Conservation (phyloP, 495 filamentous ascomycete species). For the Alectoria sarmentosa region DNA sequence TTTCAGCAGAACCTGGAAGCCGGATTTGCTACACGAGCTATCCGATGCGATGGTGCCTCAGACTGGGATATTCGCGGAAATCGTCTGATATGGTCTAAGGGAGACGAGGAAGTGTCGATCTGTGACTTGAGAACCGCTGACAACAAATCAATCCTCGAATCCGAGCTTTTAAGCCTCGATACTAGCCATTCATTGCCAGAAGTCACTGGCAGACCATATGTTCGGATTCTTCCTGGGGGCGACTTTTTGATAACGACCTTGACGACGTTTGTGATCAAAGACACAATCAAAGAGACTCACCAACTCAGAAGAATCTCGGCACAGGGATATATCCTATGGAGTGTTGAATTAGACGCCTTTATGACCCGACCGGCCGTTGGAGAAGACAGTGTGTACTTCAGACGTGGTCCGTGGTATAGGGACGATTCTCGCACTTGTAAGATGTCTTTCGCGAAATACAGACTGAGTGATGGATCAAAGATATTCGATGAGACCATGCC, state of each 20-base stretch:
- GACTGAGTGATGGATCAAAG: not conserved
- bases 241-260: not conserved
- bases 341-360: not conserved
- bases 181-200: not conserved
- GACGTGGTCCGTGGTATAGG: not conserved
- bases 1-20: conserved; percentile 2
- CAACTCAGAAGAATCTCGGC: not conserved
- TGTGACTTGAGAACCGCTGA: not conserved
- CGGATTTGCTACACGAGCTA: not conserved
- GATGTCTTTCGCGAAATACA: no score
- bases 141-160: not conserved
- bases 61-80: not conserved
- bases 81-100: not conserved
- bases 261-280: no score
- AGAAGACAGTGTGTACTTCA: not conserved
- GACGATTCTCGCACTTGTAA: no score
- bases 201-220: not conserved
- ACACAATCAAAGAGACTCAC: not conserved
- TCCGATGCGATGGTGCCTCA: not conserved
- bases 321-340: not conserved
- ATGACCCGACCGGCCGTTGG: conserved; percentile 1
- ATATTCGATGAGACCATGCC: not conserved
- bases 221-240: not conserved
- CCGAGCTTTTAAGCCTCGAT: not conserved
- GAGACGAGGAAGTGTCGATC: not conserved